Evolutionary conservation across 2,329 filamentous ascomycete species (phyloP).

Genomic region (Ophiostoma angusticollis): DNA sequence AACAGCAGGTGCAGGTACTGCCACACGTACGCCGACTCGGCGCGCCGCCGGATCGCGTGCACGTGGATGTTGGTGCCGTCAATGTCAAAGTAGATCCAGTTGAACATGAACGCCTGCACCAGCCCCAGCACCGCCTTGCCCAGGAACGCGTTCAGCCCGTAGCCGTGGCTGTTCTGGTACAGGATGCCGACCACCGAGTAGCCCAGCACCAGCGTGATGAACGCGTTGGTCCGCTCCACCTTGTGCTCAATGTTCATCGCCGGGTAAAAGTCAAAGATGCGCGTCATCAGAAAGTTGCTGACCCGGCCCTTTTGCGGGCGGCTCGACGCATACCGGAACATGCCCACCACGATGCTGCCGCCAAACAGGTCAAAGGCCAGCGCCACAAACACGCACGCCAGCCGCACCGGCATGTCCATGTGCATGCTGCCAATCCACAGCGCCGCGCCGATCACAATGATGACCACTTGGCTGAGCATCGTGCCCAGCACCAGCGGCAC

Average conservation of each 20-base stretch:
- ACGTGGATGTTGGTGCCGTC: conserved; percentile 42
- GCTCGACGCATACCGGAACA: conserved; percentile 21
- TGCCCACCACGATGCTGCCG: conserved; percentile 27
- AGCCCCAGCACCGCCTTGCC: conserved; percentile 49
- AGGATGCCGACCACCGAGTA: conserved; percentile 50
- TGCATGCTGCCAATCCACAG: conserved; percentile 50
- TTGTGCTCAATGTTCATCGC: conserved; percentile 54
- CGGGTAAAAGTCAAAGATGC: conserved; percentile 45
- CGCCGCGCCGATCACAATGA: conserved; percentile 33
- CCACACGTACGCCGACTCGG: conserved; percentile 35
- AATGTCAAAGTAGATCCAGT: conserved; percentile 53
- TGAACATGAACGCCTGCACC: conserved; percentile 44
- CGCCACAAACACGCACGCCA: conserved; percentile 44
- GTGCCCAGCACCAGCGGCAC: conserved; percentile 45
- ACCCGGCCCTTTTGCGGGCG: conserved; percentile 14
- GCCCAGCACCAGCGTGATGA: conserved; percentile 51
- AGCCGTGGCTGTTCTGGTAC: conserved; percentile 39
- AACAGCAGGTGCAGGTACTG: conserved; percentile 45
- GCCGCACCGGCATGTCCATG: conserved; percentile 38
- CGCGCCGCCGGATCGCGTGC: conserved; percentile 45
- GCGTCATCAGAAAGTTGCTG: conserved; percentile 18
- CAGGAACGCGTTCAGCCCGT: conserved; percentile 45
- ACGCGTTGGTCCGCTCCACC: conserved; percentile 50
- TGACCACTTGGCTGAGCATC: conserved; percentile 36
- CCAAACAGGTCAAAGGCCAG: conserved; percentile 41